Evolutionary conservation across 768 basidiomycete species (phyloP).

Genomic region (Leccinum variicolor): DNA sequence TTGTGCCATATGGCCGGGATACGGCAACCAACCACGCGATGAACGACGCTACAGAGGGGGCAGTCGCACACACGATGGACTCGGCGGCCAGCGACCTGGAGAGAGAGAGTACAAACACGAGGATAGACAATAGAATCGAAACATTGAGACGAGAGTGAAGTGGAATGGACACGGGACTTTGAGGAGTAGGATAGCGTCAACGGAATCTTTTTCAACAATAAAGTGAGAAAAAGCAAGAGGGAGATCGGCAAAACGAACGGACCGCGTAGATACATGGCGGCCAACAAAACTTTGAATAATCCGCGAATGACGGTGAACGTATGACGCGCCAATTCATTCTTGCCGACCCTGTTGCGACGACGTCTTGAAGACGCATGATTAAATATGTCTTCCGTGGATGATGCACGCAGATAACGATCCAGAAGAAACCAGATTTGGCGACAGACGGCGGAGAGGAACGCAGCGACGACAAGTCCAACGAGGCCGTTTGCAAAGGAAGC

Average conservation of each 20-base stretch:
- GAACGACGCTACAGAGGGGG: slow-evolving; percentile 58
- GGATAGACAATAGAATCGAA: slow-evolving; percentile 39
- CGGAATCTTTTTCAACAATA: slow-evolving; percentile 43
- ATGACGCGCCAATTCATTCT: slow-evolving; percentile 41
- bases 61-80: slow-evolving; percentile 52
- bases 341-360: slow-evolving; percentile 44
- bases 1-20: slow-evolving; percentile 48
- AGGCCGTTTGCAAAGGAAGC: slow-evolving; percentile 50
- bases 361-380: slow-evolving; percentile 57
- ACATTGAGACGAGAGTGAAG: slow-evolving; percentile 38
- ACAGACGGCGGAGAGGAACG: slow-evolving; percentile 56
- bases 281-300: slow-evolving; percentile 46
- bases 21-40: slow-evolving; percentile 56
- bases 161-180: slow-evolving; percentile 33
- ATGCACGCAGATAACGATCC: slow-evolving; percentile 62
- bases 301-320: slow-evolving; percentile 45
- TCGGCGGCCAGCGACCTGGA: slow-evolving; percentile 55
- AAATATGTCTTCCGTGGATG: slow-evolving; percentile 64
- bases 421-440: slow-evolving; percentile 77
- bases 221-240: slow-evolving; percentile 9
- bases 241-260: slow-evolving; percentile 25
- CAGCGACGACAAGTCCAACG: slow-evolving; percentile 48
- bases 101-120: slow-evolving; percentile 50
- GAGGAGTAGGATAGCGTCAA: slow-evolving; percentile 48
- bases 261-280: slow-evolving; percentile 67